Percentiles rank a stretch among this genome's conserved stretches.
Conservation (phyloP, 192 early-diverging fungal species). For the Rhizoclosmatium sp. region DNA sequence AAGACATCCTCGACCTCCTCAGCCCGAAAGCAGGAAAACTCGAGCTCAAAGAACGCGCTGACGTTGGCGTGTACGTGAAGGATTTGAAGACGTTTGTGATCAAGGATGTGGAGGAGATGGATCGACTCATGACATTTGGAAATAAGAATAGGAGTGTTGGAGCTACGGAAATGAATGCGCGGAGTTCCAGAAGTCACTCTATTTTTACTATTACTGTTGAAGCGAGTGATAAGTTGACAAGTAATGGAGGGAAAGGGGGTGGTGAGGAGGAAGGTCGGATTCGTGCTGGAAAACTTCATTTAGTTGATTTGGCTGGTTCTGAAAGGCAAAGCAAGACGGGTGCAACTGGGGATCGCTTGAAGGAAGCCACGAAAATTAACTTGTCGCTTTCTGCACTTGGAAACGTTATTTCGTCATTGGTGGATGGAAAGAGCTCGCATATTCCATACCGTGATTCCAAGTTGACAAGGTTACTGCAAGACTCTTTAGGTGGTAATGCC, state of each 20-base stretch:
- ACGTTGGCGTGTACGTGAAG: conserved; percentile 70
- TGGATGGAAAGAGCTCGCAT: conserved; percentile 69
- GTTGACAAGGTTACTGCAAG: conserved; percentile 69
- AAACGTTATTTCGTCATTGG: conserved; percentile 71
- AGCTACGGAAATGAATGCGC: conserved; percentile 82
- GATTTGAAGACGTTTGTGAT: conserved; percentile 68
- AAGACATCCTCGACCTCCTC: conserved; percentile 87
- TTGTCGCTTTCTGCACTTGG: conserved; percentile 67
- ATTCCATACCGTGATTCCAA: conserved; percentile 74
- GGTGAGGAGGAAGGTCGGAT: conserved; percentile 58
- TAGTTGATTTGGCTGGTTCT: conserved; percentile 70
- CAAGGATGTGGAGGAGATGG: conserved; percentile 72
- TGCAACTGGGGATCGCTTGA: conserved; percentile 65
- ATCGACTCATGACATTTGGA: conserved; percentile 65
- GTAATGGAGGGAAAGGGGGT: background rate
- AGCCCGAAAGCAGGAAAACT: conserved; percentile 68
- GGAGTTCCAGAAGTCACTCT: conserved; percentile 70
- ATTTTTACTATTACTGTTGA: conserved; percentile 76
- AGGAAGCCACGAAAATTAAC: conserved; percentile 76
- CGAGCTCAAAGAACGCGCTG: conserved; percentile 69
- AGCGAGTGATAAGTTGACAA: conserved; percentile 50
- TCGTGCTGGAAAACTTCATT: conserved; percentile 69
- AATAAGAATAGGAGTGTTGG: conserved; percentile 79
- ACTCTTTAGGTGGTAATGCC: conserved; percentile 71
- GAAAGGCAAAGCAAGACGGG: conserved; percentile 71